Base-by-base conservation (phyloP, 108 stramenopile species). In the Nannochloropsis salina region DNA sequence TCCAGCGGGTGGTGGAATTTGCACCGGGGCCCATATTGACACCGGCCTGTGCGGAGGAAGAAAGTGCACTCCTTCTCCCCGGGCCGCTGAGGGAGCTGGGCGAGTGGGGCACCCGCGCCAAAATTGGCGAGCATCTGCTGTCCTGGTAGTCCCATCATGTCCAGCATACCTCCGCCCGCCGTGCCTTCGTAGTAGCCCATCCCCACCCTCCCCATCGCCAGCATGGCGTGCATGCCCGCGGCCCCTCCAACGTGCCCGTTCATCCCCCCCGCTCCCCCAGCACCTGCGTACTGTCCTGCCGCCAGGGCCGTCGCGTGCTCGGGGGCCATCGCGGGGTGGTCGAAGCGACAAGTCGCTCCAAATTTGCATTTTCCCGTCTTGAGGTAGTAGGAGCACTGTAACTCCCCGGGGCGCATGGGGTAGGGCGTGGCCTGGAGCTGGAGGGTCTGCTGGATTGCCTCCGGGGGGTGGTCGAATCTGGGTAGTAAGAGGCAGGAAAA, bases 301-400 rank as follows among this genome's bases (percentile, higher is more conserved):
- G 47, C 47, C 10, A 51, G 47, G 12, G 47, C 47, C 15, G 47
- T 15, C 10, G 47, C 47, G 10, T 51, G 47, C 15, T 51, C 47
- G 47, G 47, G 47, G 47, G 87, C 44, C 44, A 92, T 91, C 44
- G 93, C 93, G 9, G 96, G 95, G 83, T 96, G 96, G 84, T 96
- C 86, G 85, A 96, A 96, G 84, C 95, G 95, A 90, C 96, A 96
- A 6, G 95, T 90, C 85, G 95, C 95, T 12, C 94, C 95, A 87
- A 96, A 96, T 85, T 96, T 96, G 89, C 96, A 96, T 1, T 94
- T 95, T 8, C 95, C 96, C 81, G 95, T 94, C 84, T 96, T 96
- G 87, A 96, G 88, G 84, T 93, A 96, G 85, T 95, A 96, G 85
- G 95, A 94, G 89, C 96, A 96, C 11, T 92, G 83, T 10, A 95